Conservation (phyloP, 345 rosid genomes). For the Iberis pinnata region DNA sequence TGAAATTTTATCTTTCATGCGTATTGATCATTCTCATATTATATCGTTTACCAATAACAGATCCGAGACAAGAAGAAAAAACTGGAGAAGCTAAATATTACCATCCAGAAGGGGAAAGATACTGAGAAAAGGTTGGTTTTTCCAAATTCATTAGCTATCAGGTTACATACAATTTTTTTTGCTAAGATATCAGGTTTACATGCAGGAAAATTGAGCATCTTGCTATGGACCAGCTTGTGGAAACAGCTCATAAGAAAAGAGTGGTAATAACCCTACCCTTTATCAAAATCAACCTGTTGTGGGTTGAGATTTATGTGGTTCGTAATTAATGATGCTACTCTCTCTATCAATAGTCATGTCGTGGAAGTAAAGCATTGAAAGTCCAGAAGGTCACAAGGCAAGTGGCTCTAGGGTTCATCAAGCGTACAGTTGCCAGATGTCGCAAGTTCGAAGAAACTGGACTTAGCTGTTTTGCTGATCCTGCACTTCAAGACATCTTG, state of each 20-base stretch:
- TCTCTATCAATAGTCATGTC: conserved; percentile 56
- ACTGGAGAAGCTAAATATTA: conserved; percentile 53
- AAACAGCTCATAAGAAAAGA: conserved; percentile 73
- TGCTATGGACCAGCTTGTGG: conserved; percentile 83
- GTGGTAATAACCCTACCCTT: conserved; percentile 41
- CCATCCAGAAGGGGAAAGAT: conserved; percentile 45
- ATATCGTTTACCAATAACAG: conserved; percentile 37
- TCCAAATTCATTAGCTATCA: conserved; percentile 4
- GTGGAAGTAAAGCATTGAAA: conserved; percentile 60
- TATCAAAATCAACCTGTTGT: conserved; percentile 9
- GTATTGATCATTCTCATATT: conserved; percentile 1
- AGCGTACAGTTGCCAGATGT: conserved; percentile 70
- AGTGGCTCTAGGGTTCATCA: conserved; percentile 61
- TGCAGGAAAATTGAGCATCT: conserved; percentile 67
- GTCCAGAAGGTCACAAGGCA: conserved; percentile 70
- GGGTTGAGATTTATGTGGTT: background rate
- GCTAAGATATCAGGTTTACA: conserved; percentile 20
- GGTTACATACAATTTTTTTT: conserved; percentile 4
- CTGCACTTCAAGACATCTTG: conserved; percentile 61
- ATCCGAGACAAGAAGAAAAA: conserved; percentile 50
- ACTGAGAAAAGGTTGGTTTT: conserved; percentile 51
- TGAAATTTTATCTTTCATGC: conserved; percentile 1
- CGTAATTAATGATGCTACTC: background rate
- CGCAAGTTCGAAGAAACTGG: conserved; percentile 70
- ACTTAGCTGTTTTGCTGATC: conserved; percentile 68